A percentile compares a stretch with the other conserved stretches of the same genome.
Conservation (phyloP, 306 rosid species). For the Ammopiptanthus mongolicus region DNA sequence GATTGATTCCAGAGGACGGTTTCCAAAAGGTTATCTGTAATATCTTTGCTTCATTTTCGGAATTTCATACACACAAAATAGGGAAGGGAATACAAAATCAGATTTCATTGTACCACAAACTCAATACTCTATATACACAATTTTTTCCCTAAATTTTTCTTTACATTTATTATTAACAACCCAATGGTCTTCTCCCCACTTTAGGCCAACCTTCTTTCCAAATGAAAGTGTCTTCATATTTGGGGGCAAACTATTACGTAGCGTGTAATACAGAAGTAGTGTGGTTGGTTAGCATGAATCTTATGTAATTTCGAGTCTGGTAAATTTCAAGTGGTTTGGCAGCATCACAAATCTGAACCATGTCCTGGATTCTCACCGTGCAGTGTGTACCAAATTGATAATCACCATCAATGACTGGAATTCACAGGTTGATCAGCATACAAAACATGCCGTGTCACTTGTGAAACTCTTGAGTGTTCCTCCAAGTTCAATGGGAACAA, state of each 20-base stretch:
- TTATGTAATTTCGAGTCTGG: neutral
- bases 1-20: neutral
- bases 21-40: neutral
- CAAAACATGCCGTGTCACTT: slow-evolving; percentile 12
- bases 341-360: neutral
- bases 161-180: slow-evolving; percentile 29
- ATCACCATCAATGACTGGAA: neutral
- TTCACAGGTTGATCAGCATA: neutral
- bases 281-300: neutral
- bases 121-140: slow-evolving; percentile 35
- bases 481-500: slow-evolving; percentile 79
- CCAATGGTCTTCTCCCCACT: neutral
- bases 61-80: neutral
- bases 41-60: neutral
- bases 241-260: neutral
- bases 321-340: neutral
- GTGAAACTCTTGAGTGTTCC: slow-evolving; percentile 69
- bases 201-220: neutral
- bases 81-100: neutral
- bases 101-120: slow-evolving; percentile 6
- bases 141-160: neutral
- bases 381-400: neutral
- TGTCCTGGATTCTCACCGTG: neutral
- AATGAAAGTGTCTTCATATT: neutral
- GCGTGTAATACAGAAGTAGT: neutral